Evolutionary conservation across 2,329 filamentous ascomycete genomes (phyloP), one percentile per base, ranked within the genome.

Genomic region (Colletotrichum sp.): DNA sequence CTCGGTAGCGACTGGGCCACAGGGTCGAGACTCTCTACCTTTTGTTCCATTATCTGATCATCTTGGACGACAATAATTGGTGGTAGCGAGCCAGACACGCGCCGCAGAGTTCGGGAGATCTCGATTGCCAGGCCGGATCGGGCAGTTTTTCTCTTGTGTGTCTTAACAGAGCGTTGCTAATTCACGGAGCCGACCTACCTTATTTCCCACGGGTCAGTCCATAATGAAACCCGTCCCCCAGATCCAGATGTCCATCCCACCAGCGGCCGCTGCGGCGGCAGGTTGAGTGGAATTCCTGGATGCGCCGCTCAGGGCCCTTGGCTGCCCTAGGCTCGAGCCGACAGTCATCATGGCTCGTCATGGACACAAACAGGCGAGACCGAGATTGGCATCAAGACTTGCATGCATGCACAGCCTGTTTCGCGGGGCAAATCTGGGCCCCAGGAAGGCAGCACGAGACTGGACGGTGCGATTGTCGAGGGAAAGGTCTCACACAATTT

Each of bases 351-450:
- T 21, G 32, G 38, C 32, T 32, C 43, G 32, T 38, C 59, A 30
- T 36, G 48, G 24, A 56, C 26, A 63, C 28, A 63, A 72, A 75
- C 69, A 73, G 69, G 63, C 64, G 64, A 64, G 56, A 52, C 69
- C 63, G 63, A 75, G 59, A 73, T 73, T 69, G 64, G 55, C 21
- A 64, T 68, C 24, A 61, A 52, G 56, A 68, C 63, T 59, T 55
- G 32, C 62, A 59, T 67, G 58, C 73, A 68, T 75, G 73, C 73
- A 75, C 69, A 73, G 73, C 73, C 73, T 64, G 64, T 58, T 73
- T 75, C 73, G 58, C 63, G 73, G 63, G 73, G 73, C 73, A 73
- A 48, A 30, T 61, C 43, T 61, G 69, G 73, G 61, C 16, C 63
- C 70, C 24, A 32, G 66, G 56, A 48, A 52, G 26, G 28, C 59